These are phyloP conservation scores for Ogataea ganodermae DNA, from an alignment of 805 yeast species.

Conservation along the genomic window DNA sequence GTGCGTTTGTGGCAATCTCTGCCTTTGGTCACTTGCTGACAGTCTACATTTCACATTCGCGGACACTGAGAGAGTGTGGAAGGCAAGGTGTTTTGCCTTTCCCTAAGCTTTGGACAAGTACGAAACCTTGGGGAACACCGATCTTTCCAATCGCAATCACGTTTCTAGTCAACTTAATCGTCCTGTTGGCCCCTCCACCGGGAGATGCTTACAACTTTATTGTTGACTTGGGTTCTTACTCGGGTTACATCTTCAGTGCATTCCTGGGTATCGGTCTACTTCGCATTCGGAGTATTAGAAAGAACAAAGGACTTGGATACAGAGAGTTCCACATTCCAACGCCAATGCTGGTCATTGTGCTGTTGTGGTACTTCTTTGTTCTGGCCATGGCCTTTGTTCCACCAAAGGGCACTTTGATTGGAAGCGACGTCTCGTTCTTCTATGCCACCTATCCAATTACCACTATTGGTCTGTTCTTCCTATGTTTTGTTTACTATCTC, in stretches of 20 bases:
- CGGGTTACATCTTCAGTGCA: conserved; percentile 73
- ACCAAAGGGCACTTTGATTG: conserved; percentile 41
- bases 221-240: conserved; percentile 77
- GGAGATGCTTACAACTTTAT: conserved; percentile 87
- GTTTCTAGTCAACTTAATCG: conserved; percentile 71
- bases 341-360: conserved; percentile 36
- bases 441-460: conserved; percentile 44
- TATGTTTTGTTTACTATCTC: conserved; percentile 39
- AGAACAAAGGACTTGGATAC: conserved; percentile 36
- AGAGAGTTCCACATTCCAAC: conserved; percentile 38
- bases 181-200: conserved; percentile 79
- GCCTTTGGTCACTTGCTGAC: conserved; percentile 82
- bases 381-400: conserved; percentile 46
- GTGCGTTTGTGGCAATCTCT: conserved; percentile 78
- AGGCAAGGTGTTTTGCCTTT: conserved; percentile 82
- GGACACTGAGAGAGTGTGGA: conserved; percentile 78
- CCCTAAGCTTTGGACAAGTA: conserved; percentile 67
- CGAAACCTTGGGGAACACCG: conserved; percentile 74
- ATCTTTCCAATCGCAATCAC: conserved; percentile 73
- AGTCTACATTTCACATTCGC: conserved; percentile 81
- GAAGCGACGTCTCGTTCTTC: conserved; percentile 45
- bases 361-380: conserved; percentile 40
- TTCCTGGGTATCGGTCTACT: conserved; percentile 64
- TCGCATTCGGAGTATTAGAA: conserved; percentile 40
- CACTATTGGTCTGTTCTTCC: conserved; percentile 36